Evolutionary conservation across 2,329 filamentous ascomycete genomes (phyloP).

Genomic region (Clarireedia homoeocarpa): DNA sequence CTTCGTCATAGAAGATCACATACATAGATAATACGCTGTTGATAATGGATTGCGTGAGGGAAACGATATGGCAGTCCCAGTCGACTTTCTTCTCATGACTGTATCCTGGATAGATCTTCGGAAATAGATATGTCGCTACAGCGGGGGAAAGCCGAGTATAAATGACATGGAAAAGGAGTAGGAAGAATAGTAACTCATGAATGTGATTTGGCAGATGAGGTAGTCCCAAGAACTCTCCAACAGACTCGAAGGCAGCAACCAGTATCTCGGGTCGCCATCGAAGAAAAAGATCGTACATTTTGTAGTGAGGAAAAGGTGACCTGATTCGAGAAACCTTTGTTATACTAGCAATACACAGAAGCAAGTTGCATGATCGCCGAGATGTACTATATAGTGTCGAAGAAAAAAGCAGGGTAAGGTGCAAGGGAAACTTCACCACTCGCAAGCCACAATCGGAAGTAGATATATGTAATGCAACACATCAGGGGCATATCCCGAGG

Average conservation of each 20-base stretch:
- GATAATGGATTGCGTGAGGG: neutral
- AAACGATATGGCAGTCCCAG: neutral
- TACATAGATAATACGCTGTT: neutral
- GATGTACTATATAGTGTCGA: neutral
- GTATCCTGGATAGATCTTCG: neutral
- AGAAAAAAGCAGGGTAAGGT: too few species aligned
- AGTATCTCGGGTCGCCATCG: neutral
- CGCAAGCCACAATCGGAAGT: too few species aligned
- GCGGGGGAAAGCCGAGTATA: neutral
- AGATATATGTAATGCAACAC: too few species aligned
- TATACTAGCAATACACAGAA: neutral
- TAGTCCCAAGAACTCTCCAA: neutral
- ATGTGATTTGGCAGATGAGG: neutral
- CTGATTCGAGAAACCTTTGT: neutral
- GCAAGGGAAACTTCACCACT: too few species aligned
- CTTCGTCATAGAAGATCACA: neutral
- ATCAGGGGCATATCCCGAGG: too few species aligned
- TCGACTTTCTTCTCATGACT: neutral
- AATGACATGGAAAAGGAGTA: neutral
- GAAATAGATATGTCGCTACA: neutral
- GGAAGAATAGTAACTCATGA: neutral
- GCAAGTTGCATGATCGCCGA: neutral
- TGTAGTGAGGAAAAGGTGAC: neutral
- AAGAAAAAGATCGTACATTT: neutral
- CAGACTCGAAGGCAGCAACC: neutral